A percentile compares a stretch with the other conserved stretches of the same genome.
These are phyloP conservation scores for Pochonia chlamydosporia DNA, from an alignment of 2,329 filamentous ascomycete species.

Conservation along the genomic window DNA sequence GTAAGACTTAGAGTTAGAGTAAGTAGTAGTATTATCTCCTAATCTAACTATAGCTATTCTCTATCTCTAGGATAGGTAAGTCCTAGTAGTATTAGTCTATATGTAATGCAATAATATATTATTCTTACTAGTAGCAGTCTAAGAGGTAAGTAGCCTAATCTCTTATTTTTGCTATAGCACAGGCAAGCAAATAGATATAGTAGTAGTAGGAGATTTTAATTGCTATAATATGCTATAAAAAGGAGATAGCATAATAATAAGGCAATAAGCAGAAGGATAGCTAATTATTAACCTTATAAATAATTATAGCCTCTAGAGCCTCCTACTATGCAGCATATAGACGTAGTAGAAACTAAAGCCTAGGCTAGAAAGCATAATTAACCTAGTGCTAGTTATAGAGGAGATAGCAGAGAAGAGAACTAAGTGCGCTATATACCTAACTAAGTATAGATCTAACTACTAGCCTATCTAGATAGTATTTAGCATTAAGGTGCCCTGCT, in stretches of 20 bases:
- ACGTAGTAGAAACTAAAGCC: constrained; percentile 21
- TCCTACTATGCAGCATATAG: constrained; percentile 28
- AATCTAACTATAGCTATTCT: too few relatives aligned
- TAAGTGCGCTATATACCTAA: constrained; percentile 11
- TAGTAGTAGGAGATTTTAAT: constrained; percentile 15
- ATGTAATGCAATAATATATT: too few relatives aligned
- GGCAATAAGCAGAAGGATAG: constrained; percentile 28
- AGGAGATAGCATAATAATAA: constrained; percentile 11
- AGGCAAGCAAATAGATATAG: constrained; percentile 4
- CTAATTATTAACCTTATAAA: constrained; percentile 29
- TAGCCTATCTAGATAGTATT: constrained; percentile 23
- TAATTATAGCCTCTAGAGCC: constrained; percentile 23
- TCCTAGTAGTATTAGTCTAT: too few relatives aligned
- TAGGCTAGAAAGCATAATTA: constrained; percentile 16
- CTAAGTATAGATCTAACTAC: constrained; percentile 24
- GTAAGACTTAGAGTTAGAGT: too few relatives aligned
- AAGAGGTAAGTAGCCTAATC: too few relatives aligned
- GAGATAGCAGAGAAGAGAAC: constrained; percentile 14
- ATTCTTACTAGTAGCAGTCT: too few relatives aligned
- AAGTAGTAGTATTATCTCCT: too few relatives aligned
- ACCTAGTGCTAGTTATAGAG: constrained; percentile 18
- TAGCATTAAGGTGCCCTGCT: constrained; percentile 11
- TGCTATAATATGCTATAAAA: constrained; percentile 13
- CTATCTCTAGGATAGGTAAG: too few relatives aligned
- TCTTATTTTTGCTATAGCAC: not conserved